These are phyloP conservation scores for Anastatica hierochuntica DNA, from an alignment of 345 rosid genomes.

Conservation along the genomic window DNA sequence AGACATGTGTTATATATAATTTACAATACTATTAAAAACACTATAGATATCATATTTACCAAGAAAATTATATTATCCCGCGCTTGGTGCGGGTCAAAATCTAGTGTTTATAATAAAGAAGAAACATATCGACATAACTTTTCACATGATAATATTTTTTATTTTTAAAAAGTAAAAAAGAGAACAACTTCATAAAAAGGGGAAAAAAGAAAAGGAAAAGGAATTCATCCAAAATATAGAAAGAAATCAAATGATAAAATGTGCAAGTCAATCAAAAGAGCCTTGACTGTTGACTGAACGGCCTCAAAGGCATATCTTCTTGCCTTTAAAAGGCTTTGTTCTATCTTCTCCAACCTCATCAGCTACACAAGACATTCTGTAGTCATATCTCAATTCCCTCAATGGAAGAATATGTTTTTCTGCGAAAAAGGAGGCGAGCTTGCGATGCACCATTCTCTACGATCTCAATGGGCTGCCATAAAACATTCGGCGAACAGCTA, in stretches of 20 bases:
- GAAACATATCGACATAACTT: no score
- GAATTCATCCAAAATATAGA: no score
- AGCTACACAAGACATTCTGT: conserved; percentile 21
- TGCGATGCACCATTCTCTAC: conserved; percentile 1
- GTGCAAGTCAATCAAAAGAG: conserved; percentile 22
- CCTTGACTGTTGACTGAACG: conserved; percentile 41
- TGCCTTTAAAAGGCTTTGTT: conserved; percentile 1
- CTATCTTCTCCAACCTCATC: conserved; percentile 8
- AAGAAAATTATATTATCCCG: no score
- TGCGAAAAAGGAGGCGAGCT: conserved; percentile 29
- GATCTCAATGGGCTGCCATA: conserved; percentile 51
- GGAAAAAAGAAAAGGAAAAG: not conserved
- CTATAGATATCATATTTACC: no score
- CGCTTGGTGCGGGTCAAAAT: no score
- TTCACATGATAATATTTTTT: no score
- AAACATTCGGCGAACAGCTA: conserved; percentile 33
- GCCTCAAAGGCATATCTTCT: conserved; percentile 47
- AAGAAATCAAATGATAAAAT: not conserved
- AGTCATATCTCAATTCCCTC: conserved; percentile 42
- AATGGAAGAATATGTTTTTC: conserved; percentile 37
- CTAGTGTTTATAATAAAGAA: no score
- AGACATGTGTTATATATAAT: no score
- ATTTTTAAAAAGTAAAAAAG: no score
- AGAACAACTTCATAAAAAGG: no score
- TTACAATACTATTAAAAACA: no score